Evolutionary conservation across 108 stramenopile species (phyloP).

Genomic region (Skeletonema menzelii): DNA sequence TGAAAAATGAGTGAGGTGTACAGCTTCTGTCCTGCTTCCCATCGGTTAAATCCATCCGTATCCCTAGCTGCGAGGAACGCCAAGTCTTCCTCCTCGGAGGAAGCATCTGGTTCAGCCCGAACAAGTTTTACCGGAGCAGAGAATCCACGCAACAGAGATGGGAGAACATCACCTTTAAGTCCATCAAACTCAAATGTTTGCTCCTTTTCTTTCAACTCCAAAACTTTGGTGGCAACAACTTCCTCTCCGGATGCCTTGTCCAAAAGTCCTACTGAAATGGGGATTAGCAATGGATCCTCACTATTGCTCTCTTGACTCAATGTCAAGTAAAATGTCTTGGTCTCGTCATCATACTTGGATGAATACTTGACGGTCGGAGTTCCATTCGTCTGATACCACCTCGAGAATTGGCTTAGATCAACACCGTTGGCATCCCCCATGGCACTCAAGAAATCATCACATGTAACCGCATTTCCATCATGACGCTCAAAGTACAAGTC

Average conservation of each 20-base stretch:
- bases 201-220: conserved; percentile 80
- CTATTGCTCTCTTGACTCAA: conserved; percentile 61
- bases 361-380: conserved; percentile 88
- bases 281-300: conserved; percentile 88
- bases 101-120: conserved; percentile 19
- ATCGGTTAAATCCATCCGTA: conserved; percentile 79
- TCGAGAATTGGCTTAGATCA: conserved; percentile 82
- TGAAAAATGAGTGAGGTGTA: conserved; percentile 44
- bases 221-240: conserved; percentile 75
- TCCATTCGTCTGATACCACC: conserved; percentile 94
- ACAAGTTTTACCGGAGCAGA: conserved; percentile 95
- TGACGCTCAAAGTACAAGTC: conserved; percentile 94
- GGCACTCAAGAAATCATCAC: conserved; percentile 94
- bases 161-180: conserved; percentile 74
- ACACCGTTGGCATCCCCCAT: conserved; percentile 95
- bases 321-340: conserved; percentile 52
- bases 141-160: conserved; percentile 90
- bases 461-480: conserved; percentile 96
- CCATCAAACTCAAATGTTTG: conserved; percentile 87
- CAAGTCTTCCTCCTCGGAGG: conserved; percentile 44
- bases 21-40: conserved; percentile 72
- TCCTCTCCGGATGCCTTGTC: conserved; percentile 81
- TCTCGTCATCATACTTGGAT: conserved; percentile 54
- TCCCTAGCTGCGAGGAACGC: conserved; percentile 73
- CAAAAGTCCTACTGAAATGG: conserved; percentile 89